A percentile compares a stretch with the other conserved stretches of the same genome.
Conservation (phyloP, 352 stramenopile genomes). For the Pythium biforme region DNA sequence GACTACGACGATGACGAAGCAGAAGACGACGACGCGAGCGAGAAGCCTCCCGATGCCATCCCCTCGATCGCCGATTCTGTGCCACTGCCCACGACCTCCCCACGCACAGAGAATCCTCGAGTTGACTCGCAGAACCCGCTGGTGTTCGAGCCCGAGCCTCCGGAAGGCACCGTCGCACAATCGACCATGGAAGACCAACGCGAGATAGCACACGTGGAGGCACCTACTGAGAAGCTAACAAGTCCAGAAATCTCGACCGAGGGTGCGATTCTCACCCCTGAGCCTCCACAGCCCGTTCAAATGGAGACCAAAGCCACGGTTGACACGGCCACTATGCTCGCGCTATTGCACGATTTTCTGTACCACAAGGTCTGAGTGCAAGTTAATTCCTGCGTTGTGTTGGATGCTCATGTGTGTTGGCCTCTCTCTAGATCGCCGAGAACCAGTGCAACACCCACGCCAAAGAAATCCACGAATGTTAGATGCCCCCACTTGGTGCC, state of each 20-base stretch:
- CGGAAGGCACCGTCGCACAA: background rate
- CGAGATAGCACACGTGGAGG: background rate
- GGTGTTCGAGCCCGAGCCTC: background rate
- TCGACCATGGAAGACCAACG: background rate
- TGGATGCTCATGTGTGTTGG: too few species aligned
- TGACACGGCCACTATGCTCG: background rate
- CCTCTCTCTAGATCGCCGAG: constrained; percentile 39
- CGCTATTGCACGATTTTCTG: constrained; percentile 6
- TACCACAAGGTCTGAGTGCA: constrained; percentile 11
- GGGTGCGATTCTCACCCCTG: background rate
- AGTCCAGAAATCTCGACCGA: background rate
- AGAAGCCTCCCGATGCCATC: background rate
- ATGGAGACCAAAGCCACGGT: background rate
- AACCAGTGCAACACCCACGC: constrained; percentile 52
- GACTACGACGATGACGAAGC: constrained; percentile 10
- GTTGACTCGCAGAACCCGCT: constrained; percentile 11
- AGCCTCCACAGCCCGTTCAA: background rate
- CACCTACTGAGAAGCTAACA: background rate
- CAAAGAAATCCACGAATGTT: constrained; percentile 62
- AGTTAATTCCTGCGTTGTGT: background rate
- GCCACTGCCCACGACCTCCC: background rate
- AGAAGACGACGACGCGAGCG: background rate
- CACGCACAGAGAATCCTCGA: background rate
- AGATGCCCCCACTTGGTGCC: too few species aligned
- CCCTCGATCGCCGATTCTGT: background rate